Base-by-base conservation (phyloP, 2,329 filamentous ascomycete species). In the Coniochaeta prunicola region DNA sequence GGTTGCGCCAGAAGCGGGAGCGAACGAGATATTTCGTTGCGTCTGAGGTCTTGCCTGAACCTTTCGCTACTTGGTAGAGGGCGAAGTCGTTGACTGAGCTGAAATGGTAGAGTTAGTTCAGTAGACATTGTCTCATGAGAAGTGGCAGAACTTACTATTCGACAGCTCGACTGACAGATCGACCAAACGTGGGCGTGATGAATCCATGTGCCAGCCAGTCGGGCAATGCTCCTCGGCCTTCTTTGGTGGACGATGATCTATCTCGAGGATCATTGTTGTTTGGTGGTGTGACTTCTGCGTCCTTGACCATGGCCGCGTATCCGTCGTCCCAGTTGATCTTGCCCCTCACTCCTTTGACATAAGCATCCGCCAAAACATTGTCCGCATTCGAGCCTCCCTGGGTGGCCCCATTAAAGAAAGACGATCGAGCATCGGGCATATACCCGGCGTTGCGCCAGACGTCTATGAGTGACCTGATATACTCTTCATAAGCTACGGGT, bases 361-460 rank as follows among this genome's bases (percentile, higher is more conserved):
- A 90, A 0, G 87, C 88, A 65, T 91, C 88, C 2, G 87, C 87
- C 17, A 91, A 80, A 4, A 91, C 80, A 59, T 88, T 90, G 68
- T 91, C 87, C 4, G 83, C 81, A 65, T 90, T 90, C 13, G 82
- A 87, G 8, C 88, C 88, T 12, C 86, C 87, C 67, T 90, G 87
- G 0, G 84, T 82, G 17, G 83, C 81, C 10, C 88, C 88, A 62
- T 89, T 90, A 73, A 77, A 87, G 69, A 89, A 86, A 1, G 83
- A 87, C 0, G 85, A 88, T 12, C 87, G 81, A 0, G 78, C 86
- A 64, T 89, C 86, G 0, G 86, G 85, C 66, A 88, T 74, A 64
- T 80, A 89, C 4, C 84, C 84, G 5, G 86, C 84, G 61, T 84
- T 73, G 58, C 83, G 75, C 81, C 83, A 90, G 64, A 88, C 83